These are phyloP conservation scores for Podospora australis DNA, from an alignment of 495 filamentous ascomycete species.

Conservation along the genomic window DNA sequence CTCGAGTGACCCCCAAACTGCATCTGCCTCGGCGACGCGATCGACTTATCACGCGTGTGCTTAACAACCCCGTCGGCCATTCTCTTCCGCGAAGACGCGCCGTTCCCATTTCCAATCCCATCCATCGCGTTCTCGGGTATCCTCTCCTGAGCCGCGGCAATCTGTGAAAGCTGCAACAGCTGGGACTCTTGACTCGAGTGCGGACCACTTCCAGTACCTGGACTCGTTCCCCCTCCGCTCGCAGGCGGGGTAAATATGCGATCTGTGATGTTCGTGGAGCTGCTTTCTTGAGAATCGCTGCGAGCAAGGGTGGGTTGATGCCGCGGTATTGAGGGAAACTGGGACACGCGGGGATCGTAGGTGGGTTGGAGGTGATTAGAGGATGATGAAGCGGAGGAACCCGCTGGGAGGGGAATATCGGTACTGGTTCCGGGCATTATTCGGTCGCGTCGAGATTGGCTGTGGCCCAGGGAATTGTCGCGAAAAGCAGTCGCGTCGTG, in stretches of 20 bases:
- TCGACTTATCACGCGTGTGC: conserved; percentile 32
- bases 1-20: conserved; percentile 52
- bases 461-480: conserved; percentile 4
- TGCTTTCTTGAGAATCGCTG: conserved; percentile 39
- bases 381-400: conserved; percentile 1
- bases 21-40: conserved; percentile 30
- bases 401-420: conserved; percentile 6
- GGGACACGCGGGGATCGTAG: background rate
- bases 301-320: conserved; percentile 27
- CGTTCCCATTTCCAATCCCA: conserved; percentile 9
- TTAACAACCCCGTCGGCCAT: conserved; percentile 62
- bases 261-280: conserved; percentile 36
- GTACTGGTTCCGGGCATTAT: background rate
- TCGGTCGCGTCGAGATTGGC: conserved; percentile 14
- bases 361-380: conserved; percentile 3
- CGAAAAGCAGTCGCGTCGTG: conserved; percentile 16
- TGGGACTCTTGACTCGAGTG: conserved; percentile 43
- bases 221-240: conserved; percentile 38
- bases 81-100: conserved; percentile 46
- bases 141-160: conserved; percentile 46
- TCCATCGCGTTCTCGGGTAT: conserved; percentile 29
- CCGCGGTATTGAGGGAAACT: background rate
- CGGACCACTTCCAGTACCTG: conserved; percentile 26
- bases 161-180: conserved; percentile 46
- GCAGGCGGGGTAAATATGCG: conserved; percentile 41